Evolutionary conservation across 768 basidiomycete species (phyloP).

Genomic region (Mycena filopes): DNA sequence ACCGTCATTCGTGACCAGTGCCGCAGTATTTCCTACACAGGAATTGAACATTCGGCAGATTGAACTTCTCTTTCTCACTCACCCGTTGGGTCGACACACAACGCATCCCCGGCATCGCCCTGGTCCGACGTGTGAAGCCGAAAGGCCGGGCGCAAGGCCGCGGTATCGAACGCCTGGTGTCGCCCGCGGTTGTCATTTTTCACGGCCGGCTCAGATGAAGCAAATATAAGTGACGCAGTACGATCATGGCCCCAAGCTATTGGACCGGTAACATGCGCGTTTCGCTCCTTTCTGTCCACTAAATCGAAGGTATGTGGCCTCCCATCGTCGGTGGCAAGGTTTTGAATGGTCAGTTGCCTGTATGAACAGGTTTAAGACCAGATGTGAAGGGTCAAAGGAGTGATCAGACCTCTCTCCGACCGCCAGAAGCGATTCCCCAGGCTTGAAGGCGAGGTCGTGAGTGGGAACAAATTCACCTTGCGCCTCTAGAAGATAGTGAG

Average conservation of each 20-base stretch:
- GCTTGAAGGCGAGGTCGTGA: slow-evolving; percentile 58
- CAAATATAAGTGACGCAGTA: slow-evolving; percentile 57
- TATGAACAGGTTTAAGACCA: neutral
- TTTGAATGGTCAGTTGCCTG: slow-evolving; percentile 21
- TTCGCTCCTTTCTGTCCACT: slow-evolving; percentile 29
- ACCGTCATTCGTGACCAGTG: slow-evolving; percentile 43
- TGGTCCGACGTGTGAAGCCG: slow-evolving; percentile 58
- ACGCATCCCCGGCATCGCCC: slow-evolving; percentile 70
- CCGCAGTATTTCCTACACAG: slow-evolving; percentile 40
- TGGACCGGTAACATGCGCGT: slow-evolving; percentile 50
- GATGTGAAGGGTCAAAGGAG: neutral
- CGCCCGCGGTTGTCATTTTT: slow-evolving; percentile 45
- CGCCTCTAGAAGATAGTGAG: slow-evolving; percentile 38
- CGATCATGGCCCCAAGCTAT: slow-evolving; percentile 62
- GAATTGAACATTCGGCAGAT: too few relatives aligned
- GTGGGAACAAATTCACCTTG: slow-evolving; percentile 37
- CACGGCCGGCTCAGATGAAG: slow-evolving; percentile 62
- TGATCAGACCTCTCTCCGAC: slow-evolving; percentile 52
- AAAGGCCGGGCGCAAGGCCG: slow-evolving; percentile 36
- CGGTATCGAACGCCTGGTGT: slow-evolving; percentile 64
- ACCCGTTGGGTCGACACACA: slow-evolving; percentile 61
- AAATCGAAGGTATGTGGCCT: slow-evolving; percentile 28
- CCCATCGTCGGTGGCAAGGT: slow-evolving; percentile 11
- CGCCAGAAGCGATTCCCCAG: slow-evolving; percentile 52
- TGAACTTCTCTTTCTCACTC: too few relatives aligned